These are phyloP conservation scores for Botrytis hyacinthi DNA, from an alignment of 2,329 filamentous ascomycete species.

Conservation along the genomic window DNA sequence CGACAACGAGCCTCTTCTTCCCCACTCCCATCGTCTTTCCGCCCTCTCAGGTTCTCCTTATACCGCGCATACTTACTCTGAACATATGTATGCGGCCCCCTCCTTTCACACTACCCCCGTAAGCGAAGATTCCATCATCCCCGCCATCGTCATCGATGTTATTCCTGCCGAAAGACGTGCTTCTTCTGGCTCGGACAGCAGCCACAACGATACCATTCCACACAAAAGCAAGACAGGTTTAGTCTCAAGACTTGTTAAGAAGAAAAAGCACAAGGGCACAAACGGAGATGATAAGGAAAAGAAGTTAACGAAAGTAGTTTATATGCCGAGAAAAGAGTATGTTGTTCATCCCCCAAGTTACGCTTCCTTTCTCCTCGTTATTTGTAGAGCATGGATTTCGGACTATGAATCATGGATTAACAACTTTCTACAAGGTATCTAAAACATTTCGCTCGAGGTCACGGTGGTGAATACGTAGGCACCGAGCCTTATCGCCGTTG, in stretches of 20 bases:
- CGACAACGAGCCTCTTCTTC: constrained; percentile 33
- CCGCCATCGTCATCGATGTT: constrained; percentile 33
- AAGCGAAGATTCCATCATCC: constrained; percentile 38
- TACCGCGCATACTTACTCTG: constrained; percentile 28
- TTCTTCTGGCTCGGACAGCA: neutral
- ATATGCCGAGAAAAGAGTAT: constrained; percentile 36
- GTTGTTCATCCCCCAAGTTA: neutral
- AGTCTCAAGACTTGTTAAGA: constrained; percentile 15
- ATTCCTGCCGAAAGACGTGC: constrained; percentile 17
- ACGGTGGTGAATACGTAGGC: constrained; percentile 34
- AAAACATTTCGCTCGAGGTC: constrained; percentile 36
- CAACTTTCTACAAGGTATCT: constrained; percentile 23
- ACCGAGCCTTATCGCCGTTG: constrained; percentile 35
- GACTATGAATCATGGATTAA: neutral
- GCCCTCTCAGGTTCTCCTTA: constrained; percentile 28
- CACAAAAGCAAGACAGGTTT: neutral
- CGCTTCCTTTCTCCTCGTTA: neutral
- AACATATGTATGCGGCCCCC: constrained; percentile 30
- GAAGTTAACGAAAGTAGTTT: constrained; percentile 34
- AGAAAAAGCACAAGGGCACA: constrained; percentile 24
- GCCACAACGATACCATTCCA: neutral
- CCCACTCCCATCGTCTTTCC: constrained; percentile 7
- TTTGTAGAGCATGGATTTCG: too few relatives aligned
- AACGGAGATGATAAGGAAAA: constrained; percentile 10
- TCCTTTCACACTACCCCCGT: constrained; percentile 32